phyloP scores from a whole-genome alignment of 805 yeast genomes.

The Candida qinlingensis region DNA sequence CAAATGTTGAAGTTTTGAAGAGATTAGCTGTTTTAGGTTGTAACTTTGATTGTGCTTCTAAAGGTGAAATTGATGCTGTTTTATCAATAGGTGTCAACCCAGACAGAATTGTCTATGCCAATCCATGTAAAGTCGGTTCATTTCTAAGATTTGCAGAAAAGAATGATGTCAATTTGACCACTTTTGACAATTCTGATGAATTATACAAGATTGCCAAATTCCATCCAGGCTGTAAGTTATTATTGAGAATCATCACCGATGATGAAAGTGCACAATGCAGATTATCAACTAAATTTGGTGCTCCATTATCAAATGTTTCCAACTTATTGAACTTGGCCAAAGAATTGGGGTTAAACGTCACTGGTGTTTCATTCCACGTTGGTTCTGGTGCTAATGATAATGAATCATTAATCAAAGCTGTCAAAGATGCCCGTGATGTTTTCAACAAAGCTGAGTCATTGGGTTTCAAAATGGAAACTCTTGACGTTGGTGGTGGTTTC shows the following conservation, averaged over 20 bases:
- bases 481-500: constrained; percentile 96
- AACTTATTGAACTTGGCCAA: constrained; percentile 57
- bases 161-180: constrained; percentile 59
- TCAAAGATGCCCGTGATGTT: constrained; percentile 60
- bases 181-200: constrained; percentile 88
- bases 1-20: constrained; percentile 54
- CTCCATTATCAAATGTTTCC: constrained; percentile 50
- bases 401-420: constrained; percentile 60
- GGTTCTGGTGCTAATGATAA: constrained; percentile 90
- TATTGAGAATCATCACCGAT: constrained; percentile 83
- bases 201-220: constrained; percentile 60
- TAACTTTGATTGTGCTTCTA: constrained; percentile 92
- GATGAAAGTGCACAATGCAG: constrained; percentile 85
- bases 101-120: constrained; percentile 76
- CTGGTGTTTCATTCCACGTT: constrained; percentile 91
- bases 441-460: constrained; percentile 52
- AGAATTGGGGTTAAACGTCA: constrained; percentile 55
- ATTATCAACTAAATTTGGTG: constrained; percentile 85
- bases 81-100: constrained; percentile 60
- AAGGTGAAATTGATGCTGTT: constrained; percentile 69
- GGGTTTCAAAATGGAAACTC: constrained; percentile 45
- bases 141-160: constrained; percentile 68
- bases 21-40: constrained; percentile 58
- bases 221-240: constrained; percentile 65
- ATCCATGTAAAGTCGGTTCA: constrained; percentile 89